Percentiles rank a stretch among this genome's conserved stretches.
These are phyloP conservation scores for Chalara sp. DNA, from an alignment of 2,329 filamentous ascomycete genomes.

Conservation along the genomic window DNA sequence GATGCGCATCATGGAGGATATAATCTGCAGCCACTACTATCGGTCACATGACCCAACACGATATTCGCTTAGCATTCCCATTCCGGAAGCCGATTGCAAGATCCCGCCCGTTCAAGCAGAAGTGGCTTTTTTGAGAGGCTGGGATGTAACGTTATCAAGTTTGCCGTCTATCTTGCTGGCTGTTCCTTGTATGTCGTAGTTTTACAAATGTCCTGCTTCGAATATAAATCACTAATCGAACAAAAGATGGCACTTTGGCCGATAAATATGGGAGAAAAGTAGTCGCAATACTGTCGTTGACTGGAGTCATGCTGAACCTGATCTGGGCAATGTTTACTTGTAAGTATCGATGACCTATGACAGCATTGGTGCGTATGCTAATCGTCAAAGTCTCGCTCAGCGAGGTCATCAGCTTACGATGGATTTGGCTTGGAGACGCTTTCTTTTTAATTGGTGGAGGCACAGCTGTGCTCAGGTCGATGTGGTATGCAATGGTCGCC, in stretches of 20 bases:
- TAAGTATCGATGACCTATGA: not conserved
- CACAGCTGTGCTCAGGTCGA: constrained; percentile 22
- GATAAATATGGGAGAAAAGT: constrained; percentile 12
- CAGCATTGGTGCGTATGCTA: no score
- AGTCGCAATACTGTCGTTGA: constrained; percentile 5
- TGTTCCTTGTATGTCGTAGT: constrained; percentile 4
- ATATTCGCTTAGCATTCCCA: constrained; percentile 4
- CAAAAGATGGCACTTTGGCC: constrained; percentile 6
- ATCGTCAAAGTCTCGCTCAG: no score
- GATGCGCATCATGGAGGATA: constrained; percentile 44
- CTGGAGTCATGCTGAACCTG: constrained; percentile 4
- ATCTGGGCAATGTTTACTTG: constrained; percentile 9
- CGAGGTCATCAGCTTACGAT: constrained; percentile 13
- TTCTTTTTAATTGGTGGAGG: constrained; percentile 28
- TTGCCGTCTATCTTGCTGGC: constrained; percentile 33
- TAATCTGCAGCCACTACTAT: constrained; percentile 43
- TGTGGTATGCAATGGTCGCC: constrained; percentile 27
- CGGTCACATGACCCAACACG: constrained; percentile 31
- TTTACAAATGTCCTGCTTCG: no score
- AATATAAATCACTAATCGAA: no score
- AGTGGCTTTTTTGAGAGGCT: constrained; percentile 45
- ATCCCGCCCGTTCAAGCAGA: constrained; percentile 40
- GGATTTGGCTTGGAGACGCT: constrained; percentile 25
- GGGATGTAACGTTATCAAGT: constrained; percentile 37
- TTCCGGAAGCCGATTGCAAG: constrained; percentile 42